Conservation (phyloP, 345 rosid species). For the Gossypium turneri region DNA sequence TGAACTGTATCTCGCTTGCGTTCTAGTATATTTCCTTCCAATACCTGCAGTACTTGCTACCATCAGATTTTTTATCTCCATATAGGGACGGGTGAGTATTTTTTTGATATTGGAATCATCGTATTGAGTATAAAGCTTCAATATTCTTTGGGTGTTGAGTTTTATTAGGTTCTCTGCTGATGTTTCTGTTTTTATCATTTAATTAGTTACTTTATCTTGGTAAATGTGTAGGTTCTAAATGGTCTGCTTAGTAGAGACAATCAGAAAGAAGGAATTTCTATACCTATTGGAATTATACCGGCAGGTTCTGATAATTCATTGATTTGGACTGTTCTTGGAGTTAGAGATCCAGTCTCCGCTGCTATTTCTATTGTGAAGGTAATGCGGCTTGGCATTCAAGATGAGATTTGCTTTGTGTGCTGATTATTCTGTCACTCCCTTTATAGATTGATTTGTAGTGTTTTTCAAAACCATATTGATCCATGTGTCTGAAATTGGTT, state of each 20-base stretch:
- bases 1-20: background rate
- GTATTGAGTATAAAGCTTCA: background rate
- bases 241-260: constrained; percentile 82
- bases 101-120: background rate
- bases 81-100: background rate
- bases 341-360: constrained; percentile 92
- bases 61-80: background rate
- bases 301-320: constrained; percentile 98
- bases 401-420: background rate
- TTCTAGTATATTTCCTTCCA: background rate
- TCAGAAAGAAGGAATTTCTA: constrained; percentile 94
- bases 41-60: background rate
- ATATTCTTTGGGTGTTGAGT: background rate
- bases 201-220: constrained; percentile 12
- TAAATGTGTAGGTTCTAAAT: constrained; percentile 70
- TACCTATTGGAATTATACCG: constrained; percentile 95
- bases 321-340: constrained; percentile 96
- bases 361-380: constrained; percentile 94
- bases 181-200: background rate
- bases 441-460: background rate
- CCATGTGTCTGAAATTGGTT: background rate
- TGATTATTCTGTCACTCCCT: background rate
- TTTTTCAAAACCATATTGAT: background rate
- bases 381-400: constrained; percentile 9
- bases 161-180: background rate